Evolutionary conservation across 164 flowering plant genomes (phyloP).

Genomic region (Echeveria elegans): DNA sequence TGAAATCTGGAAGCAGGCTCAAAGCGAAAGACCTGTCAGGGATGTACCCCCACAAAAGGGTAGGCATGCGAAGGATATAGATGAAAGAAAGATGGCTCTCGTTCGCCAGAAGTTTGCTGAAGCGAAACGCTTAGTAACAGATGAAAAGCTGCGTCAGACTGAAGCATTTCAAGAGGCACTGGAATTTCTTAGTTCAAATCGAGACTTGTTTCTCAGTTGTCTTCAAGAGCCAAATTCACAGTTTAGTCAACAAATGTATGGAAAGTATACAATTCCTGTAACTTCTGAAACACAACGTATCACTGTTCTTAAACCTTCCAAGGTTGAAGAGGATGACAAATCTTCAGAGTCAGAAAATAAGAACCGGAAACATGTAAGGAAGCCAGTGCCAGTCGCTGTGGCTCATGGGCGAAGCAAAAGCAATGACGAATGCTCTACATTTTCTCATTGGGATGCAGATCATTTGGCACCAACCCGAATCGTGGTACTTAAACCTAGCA

Average conservation of each 20-base stretch:
- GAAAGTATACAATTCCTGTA: constrained; percentile 38
- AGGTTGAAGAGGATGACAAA: constrained; percentile 30
- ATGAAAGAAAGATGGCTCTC: constrained; percentile 66
- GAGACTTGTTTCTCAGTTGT: constrained; percentile 65
- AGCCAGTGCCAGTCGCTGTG: constrained; percentile 22
- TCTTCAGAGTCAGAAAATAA: constrained; percentile 22
- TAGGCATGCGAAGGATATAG: constrained; percentile 22
- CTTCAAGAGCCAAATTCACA: constrained; percentile 79
- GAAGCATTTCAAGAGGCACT: constrained; percentile 88
- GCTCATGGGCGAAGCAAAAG: constrained; percentile 28
- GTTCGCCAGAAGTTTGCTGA: constrained; percentile 87
- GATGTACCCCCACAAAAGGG: constrained; percentile 33
- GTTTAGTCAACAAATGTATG: constrained; percentile 42
- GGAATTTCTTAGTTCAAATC: constrained; percentile 74
- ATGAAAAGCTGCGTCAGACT: constrained; percentile 73
- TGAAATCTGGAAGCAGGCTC: constrained; percentile 57
- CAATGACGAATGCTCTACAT: constrained; percentile 17
- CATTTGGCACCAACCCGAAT: constrained; percentile 42
- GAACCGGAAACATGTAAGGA: constrained; percentile 27
- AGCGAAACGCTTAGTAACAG: constrained; percentile 70
- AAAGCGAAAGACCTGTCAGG: constrained; percentile 17
- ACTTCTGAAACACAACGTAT: constrained; percentile 70
- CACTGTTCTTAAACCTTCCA: constrained; percentile 81
- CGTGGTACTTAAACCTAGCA: constrained; percentile 72
- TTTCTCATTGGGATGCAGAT: constrained; percentile 25